Percentiles rank a stretch among this genome's conserved stretches.
These are phyloP conservation scores for Geotrichum europaeum DNA, from an alignment of 1,139 yeast genomes.

Conservation along the genomic window DNA sequence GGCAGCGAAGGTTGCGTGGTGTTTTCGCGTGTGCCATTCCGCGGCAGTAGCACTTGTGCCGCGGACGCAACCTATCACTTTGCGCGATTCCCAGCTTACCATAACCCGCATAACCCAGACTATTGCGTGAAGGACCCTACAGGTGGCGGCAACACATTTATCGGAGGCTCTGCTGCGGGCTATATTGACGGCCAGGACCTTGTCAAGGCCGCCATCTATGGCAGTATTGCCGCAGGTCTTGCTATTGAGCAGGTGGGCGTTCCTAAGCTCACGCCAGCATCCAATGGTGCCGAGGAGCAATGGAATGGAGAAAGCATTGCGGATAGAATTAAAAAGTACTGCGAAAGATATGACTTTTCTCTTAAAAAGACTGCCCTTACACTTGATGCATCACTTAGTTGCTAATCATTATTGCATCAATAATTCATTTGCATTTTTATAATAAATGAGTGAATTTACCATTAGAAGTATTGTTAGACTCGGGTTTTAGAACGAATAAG, in stretches of 20 bases:
- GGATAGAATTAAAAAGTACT: constrained; percentile 17
- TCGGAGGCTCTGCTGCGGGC: constrained; percentile 73
- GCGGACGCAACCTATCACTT: background rate
- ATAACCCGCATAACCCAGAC: constrained; percentile 34
- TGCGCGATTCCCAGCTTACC: constrained; percentile 67
- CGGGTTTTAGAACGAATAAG: background rate
- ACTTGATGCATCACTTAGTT: background rate
- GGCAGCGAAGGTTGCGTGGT: constrained; percentile 26
- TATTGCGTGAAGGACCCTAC: constrained; percentile 72
- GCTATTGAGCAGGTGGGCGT: constrained; percentile 74
- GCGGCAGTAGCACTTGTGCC: background rate
- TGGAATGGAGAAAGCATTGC: constrained; percentile 50
- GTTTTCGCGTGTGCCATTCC: constrained; percentile 3
- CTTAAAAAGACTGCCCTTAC: background rate
- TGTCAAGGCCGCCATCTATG: constrained; percentile 55
- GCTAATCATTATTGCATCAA: background rate
- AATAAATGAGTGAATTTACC: background rate
- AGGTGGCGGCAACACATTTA: constrained; percentile 88
- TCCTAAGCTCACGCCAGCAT: constrained; percentile 38
- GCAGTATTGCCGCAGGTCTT: constrained; percentile 72
- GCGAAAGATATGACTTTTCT: background rate
- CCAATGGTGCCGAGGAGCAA: constrained; percentile 24
- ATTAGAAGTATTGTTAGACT: background rate
- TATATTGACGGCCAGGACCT: constrained; percentile 45
- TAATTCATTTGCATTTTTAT: background rate